Base-by-base conservation (phyloP, 2,329 filamentous ascomycete genomes). In the Clathrospora elynae region DNA sequence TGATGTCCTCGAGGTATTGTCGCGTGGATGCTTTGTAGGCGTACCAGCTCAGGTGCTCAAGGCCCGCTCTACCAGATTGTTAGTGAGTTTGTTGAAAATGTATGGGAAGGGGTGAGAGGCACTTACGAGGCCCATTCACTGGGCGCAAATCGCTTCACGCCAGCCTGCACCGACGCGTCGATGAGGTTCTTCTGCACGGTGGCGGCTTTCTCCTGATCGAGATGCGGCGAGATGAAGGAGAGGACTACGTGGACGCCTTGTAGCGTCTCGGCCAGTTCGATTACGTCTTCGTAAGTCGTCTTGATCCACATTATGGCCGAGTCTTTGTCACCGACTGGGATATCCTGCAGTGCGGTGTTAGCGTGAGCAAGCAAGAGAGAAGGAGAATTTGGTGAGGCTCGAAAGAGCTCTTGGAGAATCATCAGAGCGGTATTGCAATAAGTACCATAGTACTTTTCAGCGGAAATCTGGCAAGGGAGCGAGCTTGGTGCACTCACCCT, bases 201-300 rank as follows among this genome's bases (percentile, higher is more conserved):
- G 25, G 41, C 22, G 5, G 38, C 33, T 18, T 44, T 41, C 9
- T 43, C 32, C 11, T 49, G 49, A 29, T 59, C 53, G 0, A 23
- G 29, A 2, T 71, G 57, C 1, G 66, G 47, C 4, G 71, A n/a
- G 14, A 79, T 57, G 47, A 83, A 83, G 2, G 76, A 81, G 0
- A 82, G 64, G 1, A 82, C 61, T 0, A 78, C 81, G 34, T 82
- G 72, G 0, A 74, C 66, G 3, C 76, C 78, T 12, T 59, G 42
- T 1, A 82, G 57, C 1, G 60, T 52, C 13, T 66, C 7, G 8
- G 23, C 25, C 5, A 55, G 23, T 17, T 46, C n/a, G 2, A 42
- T 17, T 4, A 34, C n/a, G 19, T 46, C 31, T 5, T 31, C 5
- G 28, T 55, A 55, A 20, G 26, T 31, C 2, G 47, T 40, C 16